Evolutionary conservation across 768 basidiomycete species (phyloP), one percentile per base, ranked within the genome.

Genomic region (Rhodosporidiobolus sp.): DNA sequence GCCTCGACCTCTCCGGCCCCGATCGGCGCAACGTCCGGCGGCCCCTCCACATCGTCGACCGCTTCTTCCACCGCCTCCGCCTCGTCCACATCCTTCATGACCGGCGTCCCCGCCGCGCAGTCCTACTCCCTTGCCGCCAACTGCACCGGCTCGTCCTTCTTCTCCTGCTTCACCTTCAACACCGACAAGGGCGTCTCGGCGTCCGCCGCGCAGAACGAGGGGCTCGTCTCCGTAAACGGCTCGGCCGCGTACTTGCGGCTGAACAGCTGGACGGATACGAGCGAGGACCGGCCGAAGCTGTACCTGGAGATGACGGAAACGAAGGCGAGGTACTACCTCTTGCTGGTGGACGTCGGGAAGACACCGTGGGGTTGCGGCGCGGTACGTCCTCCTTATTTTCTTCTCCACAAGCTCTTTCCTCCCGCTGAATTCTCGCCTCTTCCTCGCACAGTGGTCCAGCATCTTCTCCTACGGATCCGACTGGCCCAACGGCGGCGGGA

Each of bases 161-260:
- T 56, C 54, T 56, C 54, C 30, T 56, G 54, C 30, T 56, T 56
- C 54, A 8, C 30, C 54, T 56, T 56, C 54, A 56, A 56, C 54
- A 56, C 30, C 30, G 30, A 56, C 28, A 56, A 34, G 54, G 54
- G 54, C 34, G 34, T 56, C 34, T 56, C 54, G 3, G 10, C 30
- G 8, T 12, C 11, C 54, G 54, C 34, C 14, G 54, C 54, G 28
- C 2, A 7, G 7, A 34, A 19, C 30, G 14, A 12, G 28, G 28
- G 30, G 12, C 54, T 56, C 54, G 22, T 56, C 54, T 7, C 30
- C 28, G 54, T 32, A 9, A 34, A 34, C 28, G 54, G 20, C 28
- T 14, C 28, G 11, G 30, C 54, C 9, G 54, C 54, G 30, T 56
- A 56, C 54, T 7, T 56, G 12, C 24, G 54, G 30, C 19, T 56